phyloP scores from a whole-genome alignment of 2,329 filamentous ascomycete genomes.

The Pseudocercospora musae region DNA sequence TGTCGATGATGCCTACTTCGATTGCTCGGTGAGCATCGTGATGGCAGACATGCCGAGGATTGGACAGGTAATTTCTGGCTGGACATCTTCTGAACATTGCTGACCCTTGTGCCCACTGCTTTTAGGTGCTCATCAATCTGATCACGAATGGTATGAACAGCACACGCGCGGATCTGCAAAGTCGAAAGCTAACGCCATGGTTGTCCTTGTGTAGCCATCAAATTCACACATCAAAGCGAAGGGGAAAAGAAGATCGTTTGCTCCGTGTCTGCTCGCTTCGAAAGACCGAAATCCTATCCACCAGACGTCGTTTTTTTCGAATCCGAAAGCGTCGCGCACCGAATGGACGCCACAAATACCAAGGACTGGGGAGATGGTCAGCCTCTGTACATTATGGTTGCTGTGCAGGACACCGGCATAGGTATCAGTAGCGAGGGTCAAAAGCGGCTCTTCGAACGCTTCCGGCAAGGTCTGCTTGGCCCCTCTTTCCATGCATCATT shows the following conservation, averaged over 20 bases:
- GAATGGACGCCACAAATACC: slow-evolving; percentile 41
- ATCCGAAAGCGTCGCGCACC: slow-evolving; percentile 35
- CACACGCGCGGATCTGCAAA: neutral
- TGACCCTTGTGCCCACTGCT: neutral
- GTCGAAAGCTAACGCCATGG: neutral
- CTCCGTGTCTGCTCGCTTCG: slow-evolving; percentile 25
- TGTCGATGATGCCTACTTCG: slow-evolving; percentile 29
- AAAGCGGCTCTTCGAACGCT: slow-evolving; percentile 43
- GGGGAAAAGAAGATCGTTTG: slow-evolving; percentile 28
- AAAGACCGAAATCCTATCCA: slow-evolving; percentile 42
- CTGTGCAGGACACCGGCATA: slow-evolving; percentile 44
- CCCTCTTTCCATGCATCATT: neutral
- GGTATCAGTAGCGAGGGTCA: slow-evolving; percentile 43
- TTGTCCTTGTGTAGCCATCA: slow-evolving; percentile 25
- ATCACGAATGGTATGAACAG: slow-evolving; percentile 16
- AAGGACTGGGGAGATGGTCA: slow-evolving; percentile 43
- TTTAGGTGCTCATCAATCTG: slow-evolving; percentile 35
- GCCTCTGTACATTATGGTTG: slow-evolving; percentile 43
- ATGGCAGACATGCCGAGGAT: slow-evolving; percentile 32
- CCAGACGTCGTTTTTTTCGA: slow-evolving; percentile 46
- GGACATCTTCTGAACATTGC: too few relatives aligned
- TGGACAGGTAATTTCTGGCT: too few relatives aligned
- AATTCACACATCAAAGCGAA: slow-evolving; percentile 30
- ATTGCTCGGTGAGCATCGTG: slow-evolving; percentile 23
- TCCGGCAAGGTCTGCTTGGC: slow-evolving; percentile 30